phyloP scores from a whole-genome alignment of 768 basidiomycete species.

The Suillus subalutaceus region DNA sequence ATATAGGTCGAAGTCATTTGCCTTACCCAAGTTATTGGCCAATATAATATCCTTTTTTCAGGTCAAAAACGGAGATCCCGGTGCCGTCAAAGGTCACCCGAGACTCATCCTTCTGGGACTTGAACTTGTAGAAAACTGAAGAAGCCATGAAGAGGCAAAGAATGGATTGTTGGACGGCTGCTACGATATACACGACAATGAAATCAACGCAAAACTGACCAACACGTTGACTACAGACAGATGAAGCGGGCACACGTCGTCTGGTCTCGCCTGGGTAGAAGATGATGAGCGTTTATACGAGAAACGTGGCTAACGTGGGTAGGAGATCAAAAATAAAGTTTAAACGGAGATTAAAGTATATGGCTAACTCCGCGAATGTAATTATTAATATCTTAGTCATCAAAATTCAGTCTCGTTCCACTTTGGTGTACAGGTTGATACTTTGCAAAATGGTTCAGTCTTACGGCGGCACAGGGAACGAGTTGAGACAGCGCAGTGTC shows the following conservation, averaged over 20 bases:
- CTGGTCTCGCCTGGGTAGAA: constrained; percentile 3
- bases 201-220: constrained; percentile 21
- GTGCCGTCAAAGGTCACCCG: constrained; percentile 98
- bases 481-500: constrained; percentile 34
- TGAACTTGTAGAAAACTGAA: constrained; percentile 98
- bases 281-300: constrained; percentile 6
- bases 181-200: constrained; percentile 20
- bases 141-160: constrained; percentile 63
- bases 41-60: constrained; percentile 98
- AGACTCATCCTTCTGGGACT: constrained; percentile 92
- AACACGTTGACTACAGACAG: constrained; percentile 23
- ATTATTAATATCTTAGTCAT: not conserved
- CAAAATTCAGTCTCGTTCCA: constrained; percentile 17
- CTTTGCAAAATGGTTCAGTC: constrained; percentile 30
- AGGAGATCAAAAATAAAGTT: constrained; percentile 10
- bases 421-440: constrained; percentile 7
- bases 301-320: constrained; percentile 14
- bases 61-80: constrained; percentile 97
- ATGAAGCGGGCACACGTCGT: constrained; percentile 20
- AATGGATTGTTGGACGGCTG: constrained; percentile 19
- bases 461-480: constrained; percentile 25
- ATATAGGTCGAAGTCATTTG: constrained; percentile 94
- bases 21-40: constrained; percentile 94
- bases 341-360: constrained; percentile 25
- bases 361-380: constrained; percentile 15